Evolutionary conservation across 192 early-diverging fungal species (phyloP).

Genomic region (Radiomyces spectabilis): DNA sequence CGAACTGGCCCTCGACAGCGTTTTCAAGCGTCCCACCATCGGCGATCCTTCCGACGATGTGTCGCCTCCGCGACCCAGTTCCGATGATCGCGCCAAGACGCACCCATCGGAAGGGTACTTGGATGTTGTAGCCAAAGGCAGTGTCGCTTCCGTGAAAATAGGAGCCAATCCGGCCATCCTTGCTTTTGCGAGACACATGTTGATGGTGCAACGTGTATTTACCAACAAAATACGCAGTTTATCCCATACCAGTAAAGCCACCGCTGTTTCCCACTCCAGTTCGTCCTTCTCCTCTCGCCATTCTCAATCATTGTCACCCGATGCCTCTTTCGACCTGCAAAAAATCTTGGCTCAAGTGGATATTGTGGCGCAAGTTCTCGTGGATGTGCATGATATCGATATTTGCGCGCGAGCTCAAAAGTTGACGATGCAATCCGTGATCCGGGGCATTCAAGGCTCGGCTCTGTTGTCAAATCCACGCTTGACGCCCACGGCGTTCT

Average conservation of each 20-base stretch:
- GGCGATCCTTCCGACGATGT: background rate
- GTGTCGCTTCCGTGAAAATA: constrained; percentile 25
- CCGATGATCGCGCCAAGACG: too few relatives aligned
- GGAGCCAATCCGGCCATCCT: constrained; percentile 43
- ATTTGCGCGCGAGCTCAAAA: constrained; percentile 40
- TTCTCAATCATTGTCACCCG: too few relatives aligned
- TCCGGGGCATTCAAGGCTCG: constrained; percentile 37
- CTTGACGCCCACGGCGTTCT: background rate
- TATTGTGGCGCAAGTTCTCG: constrained; percentile 36
- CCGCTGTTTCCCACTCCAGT: background rate
- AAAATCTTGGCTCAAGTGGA: constrained; percentile 32
- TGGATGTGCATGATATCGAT: constrained; percentile 31
- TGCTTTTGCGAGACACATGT: constrained; percentile 48
- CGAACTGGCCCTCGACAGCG: constrained; percentile 31
- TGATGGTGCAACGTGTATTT: constrained; percentile 48
- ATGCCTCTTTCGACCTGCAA: constrained; percentile 4
- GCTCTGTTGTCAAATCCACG: constrained; percentile 35
- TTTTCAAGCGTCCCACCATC: constrained; percentile 18
- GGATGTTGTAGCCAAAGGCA: constrained; percentile 33
- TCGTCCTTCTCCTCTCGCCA: background rate
- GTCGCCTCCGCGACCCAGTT: too few relatives aligned
- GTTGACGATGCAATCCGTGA: constrained; percentile 26
- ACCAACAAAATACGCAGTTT: constrained; percentile 26
- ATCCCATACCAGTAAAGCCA: constrained; percentile 13
- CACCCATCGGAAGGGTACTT: constrained; percentile 35